These are phyloP conservation scores for Afroboletus lepidellus DNA, from an alignment of 1,284 basidiomycete species.

Conservation along the genomic window DNA sequence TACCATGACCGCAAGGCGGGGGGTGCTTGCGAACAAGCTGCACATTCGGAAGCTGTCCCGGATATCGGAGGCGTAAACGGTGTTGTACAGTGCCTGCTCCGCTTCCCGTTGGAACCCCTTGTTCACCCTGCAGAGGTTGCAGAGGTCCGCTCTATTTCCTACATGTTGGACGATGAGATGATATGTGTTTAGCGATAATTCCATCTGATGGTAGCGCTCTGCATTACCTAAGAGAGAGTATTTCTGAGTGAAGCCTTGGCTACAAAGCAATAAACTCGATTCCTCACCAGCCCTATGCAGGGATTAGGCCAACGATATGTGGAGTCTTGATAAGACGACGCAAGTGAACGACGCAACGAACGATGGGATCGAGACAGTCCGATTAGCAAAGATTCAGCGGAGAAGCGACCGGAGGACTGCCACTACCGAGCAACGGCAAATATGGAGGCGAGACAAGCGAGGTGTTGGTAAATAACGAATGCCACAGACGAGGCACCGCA, in stretches of 20 bases:
- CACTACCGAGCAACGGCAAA: neutral
- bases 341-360: neutral
- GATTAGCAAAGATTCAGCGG: neutral
- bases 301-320: neutral
- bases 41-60: constrained; percentile 43
- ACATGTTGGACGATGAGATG: constrained; percentile 53
- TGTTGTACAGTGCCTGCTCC: constrained; percentile 59
- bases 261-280: neutral
- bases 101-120: constrained; percentile 52
- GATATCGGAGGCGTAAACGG: constrained; percentile 45
- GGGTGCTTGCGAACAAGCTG: constrained; percentile 42
- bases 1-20: constrained; percentile 49
- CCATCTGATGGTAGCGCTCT: constrained; percentile 40
- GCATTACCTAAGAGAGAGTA: constrained; percentile 18
- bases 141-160: constrained; percentile 50
- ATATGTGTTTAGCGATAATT: constrained; percentile 56
- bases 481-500: neutral
- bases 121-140: constrained; percentile 54
- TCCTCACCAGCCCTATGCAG: constrained; percentile 15
- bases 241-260: neutral
- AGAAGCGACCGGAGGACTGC: neutral
- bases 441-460: neutral
- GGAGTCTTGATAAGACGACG: neutral
- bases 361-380: neutral
- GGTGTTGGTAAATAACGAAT: constrained; percentile 1